Conservation (phyloP, 208 protist genomes). For the Sergeia podlipaevii region DNA sequence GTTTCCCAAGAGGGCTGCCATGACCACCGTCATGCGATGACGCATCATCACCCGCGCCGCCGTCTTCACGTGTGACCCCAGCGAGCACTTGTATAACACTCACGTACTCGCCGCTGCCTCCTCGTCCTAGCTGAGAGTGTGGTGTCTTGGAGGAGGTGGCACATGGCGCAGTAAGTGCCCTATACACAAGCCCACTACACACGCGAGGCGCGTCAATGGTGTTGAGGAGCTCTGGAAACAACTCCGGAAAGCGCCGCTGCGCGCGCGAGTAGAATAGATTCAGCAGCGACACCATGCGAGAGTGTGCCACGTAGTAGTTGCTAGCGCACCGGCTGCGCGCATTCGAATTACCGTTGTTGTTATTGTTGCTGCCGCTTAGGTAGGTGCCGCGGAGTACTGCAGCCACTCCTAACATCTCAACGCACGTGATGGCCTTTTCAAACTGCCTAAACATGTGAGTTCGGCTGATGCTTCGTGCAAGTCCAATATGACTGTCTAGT, state of each 20-base stretch:
- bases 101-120: not conserved
- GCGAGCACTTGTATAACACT: not conserved
- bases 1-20: conserved; percentile 7
- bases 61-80: conserved; percentile 2
- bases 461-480: conserved; percentile 29
- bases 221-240: conserved; percentile 34
- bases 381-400: conserved; percentile 29
- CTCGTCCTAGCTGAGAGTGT: not conserved
- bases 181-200: too few relatives aligned
- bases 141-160: conserved; percentile 1
- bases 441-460: conserved; percentile 66
- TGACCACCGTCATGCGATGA: too few relatives aligned
- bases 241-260: conserved; percentile 34
- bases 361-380: conserved; percentile 1
- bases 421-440: conserved; percentile 26
- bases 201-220: not conserved
- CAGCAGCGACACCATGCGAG: conserved; percentile 31
- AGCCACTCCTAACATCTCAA: conserved; percentile 40
- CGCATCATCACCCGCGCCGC: conserved; percentile 14
- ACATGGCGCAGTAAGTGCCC: not conserved
- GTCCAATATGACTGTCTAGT: conserved; percentile 31
- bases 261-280: conserved; percentile 28
- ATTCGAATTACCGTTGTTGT: too few relatives aligned
- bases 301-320: conserved; percentile 35
- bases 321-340: not conserved